phyloP scores from a whole-genome alignment of 345 rosid species.

The Populus tremula region DNA sequence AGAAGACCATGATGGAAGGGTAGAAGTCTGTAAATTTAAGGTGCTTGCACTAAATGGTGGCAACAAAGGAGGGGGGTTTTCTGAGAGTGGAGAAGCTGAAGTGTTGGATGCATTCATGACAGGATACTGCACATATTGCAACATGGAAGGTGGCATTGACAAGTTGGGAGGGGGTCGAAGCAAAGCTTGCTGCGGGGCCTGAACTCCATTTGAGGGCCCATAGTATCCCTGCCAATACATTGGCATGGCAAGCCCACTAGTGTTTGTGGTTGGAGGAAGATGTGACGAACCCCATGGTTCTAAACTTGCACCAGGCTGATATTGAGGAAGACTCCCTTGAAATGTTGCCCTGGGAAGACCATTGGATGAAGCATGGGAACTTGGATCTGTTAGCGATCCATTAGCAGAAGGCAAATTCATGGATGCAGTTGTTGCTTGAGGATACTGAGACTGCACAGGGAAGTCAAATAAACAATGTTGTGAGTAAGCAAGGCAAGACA shows the following conservation, averaged over 20 bases:
- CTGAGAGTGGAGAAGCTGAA: constrained; percentile 26
- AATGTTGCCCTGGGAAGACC: constrained; percentile 31
- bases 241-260: constrained; percentile 39
- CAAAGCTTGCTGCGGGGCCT: constrained; percentile 37
- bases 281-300: constrained; percentile 34
- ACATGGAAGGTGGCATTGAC: constrained; percentile 35
- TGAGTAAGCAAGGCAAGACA: not conserved
- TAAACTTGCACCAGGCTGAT: constrained; percentile 33
- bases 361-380: constrained; percentile 18
- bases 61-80: constrained; percentile 20
- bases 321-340: constrained; percentile 33
- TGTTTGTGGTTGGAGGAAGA: constrained; percentile 23
- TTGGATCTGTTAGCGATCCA: constrained; percentile 25
- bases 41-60: constrained; percentile 24
- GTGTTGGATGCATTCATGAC: constrained; percentile 23
- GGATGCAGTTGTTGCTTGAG: constrained; percentile 29
- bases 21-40: constrained; percentile 20
- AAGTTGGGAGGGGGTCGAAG: constrained; percentile 35
- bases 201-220: constrained; percentile 34
- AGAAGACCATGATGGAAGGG: constrained; percentile 20
- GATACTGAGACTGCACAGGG: constrained; percentile 41
- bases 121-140: constrained; percentile 35
- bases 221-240: constrained; percentile 52
- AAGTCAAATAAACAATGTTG: not conserved
- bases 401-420: constrained; percentile 31